Base-by-base conservation (phyloP, 208 protist genomes). In the Crithidia bombi region DNA sequence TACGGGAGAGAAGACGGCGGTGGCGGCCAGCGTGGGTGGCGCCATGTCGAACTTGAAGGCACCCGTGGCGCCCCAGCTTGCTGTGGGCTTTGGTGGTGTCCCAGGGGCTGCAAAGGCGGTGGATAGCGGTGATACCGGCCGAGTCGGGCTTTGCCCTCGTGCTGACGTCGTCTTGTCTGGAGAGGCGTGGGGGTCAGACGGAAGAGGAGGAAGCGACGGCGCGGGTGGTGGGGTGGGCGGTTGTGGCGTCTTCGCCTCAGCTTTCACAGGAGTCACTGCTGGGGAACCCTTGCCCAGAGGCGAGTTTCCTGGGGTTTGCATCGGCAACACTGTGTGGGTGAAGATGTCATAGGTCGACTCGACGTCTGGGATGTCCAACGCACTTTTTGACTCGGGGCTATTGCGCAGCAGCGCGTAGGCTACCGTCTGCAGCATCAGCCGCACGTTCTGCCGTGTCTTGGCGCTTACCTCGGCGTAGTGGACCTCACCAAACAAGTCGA, bases 381-480 rank as follows among this genome's bases (percentile, higher is more conserved):
- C 47, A 6, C 9, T 5, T 19, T 49, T 38, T 14, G 32, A 44
- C 26, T 47, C 47, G 36, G 30, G 47, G 19, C 52, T 69, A 15
- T 74, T 70, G 32, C 64, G 66, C 32, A 89, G 65, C 28, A 85
- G 73, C 5, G 69, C 50, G 5, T 66, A 26, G 57, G 73, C 83
- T 14, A 89, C 43, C 21, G 66, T 41, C 1, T 39, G 28, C n/a
- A 89, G 66, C 36, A 85, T 55, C 2, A 61, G 56, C n/a, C 38
- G 6, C 43, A 89, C 52, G 19, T 77, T 61, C 33, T 46, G 47
- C 38, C 74, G 71, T 4, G 47, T 75, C 32, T 65, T 62, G 10
- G 84, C 77, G 38, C 84, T 89, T 33, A 84, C 80, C 68, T 89
- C 84, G n/a, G 69, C 70, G 57, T 89, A 89, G 54, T 84, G 69